Conservation (phyloP, 2,329 filamentous ascomycete species). For the Fusarium torreyae region DNA sequence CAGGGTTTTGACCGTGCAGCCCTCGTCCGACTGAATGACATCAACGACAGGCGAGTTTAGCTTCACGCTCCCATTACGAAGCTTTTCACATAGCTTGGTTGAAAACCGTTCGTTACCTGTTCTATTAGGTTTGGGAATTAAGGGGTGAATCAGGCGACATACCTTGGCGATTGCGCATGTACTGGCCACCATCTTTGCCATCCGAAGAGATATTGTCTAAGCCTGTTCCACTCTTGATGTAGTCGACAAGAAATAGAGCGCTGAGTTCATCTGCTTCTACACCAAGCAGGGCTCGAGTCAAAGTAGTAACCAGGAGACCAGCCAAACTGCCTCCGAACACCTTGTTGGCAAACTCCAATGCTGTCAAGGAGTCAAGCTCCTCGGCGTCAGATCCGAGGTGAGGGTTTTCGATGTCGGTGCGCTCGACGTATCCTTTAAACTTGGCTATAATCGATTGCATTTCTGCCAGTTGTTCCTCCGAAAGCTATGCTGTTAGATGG, state of each 20-base stretch:
- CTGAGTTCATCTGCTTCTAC: neutral
- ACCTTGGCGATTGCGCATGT: constrained; percentile 36
- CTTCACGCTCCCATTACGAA: neutral
- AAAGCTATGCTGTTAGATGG: neutral
- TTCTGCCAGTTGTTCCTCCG: neutral
- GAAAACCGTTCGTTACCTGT: constrained; percentile 3
- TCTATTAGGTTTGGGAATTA: fast-evolving
- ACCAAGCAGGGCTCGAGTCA: neutral
- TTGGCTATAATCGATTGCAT: neutral
- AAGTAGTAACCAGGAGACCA: neutral
- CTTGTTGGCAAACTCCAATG: neutral
- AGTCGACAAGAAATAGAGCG: constrained; percentile 27
- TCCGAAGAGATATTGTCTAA: constrained; percentile 27
- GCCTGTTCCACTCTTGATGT: constrained; percentile 30
- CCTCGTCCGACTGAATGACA: neutral
- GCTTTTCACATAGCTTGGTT: neutral
- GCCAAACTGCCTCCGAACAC: fast-evolving
- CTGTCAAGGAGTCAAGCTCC: constrained; percentile 11
- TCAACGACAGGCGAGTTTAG: neutral
- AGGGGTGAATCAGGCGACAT: neutral
- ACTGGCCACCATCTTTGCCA: constrained; percentile 22
- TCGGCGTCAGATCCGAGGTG: neutral
- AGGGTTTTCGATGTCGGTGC: neutral
- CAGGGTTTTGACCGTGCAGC: neutral
- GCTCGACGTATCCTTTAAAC: neutral